phyloP scores from a whole-genome alignment of 2,329 filamentous ascomycete genomes.

The Hypoxylon sp. region DNA sequence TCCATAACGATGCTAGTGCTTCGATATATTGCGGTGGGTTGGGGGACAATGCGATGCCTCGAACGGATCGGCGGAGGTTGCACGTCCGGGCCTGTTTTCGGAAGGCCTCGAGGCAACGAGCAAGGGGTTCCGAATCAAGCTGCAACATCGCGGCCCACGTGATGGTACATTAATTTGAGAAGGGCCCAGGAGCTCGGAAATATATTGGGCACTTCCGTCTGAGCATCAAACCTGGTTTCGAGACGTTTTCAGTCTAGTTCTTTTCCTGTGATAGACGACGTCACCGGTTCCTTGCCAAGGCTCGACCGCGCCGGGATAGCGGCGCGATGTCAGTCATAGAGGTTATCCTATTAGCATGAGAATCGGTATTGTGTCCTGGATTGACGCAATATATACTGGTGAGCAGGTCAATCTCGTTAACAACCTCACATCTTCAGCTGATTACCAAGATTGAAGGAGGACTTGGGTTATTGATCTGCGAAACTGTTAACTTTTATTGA shows the following conservation, averaged over 20 bases:
- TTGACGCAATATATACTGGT: background rate
- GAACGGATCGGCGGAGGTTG: conserved; percentile 47
- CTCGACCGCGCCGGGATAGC: conserved; percentile 32
- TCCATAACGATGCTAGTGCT: conserved; percentile 32
- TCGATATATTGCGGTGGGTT: conserved; percentile 41
- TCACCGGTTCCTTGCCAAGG: conserved; percentile 16
- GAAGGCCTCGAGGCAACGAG: conserved; percentile 35
- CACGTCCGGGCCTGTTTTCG: conserved; percentile 48
- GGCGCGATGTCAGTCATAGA: conserved; percentile 31
- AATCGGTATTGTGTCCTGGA: conserved; percentile 40
- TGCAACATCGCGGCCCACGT: conserved; percentile 11
- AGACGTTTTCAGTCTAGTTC: background rate
- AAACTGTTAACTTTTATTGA: too few species aligned
- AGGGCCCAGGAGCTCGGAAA: conserved; percentile 33
- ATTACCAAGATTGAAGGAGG: background rate
- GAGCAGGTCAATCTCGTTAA: background rate
- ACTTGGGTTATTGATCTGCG: too few species aligned
- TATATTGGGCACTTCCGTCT: conserved; percentile 28
- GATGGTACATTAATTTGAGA: conserved; percentile 3
- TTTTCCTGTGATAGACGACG: conserved; percentile 8
- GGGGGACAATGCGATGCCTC: conserved; percentile 31
- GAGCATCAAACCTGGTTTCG: conserved; percentile 3
- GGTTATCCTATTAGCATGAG: background rate
- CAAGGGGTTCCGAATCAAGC: background rate
- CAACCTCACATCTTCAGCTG: conserved; percentile 11